Evolutionary conservation across 331 rosid species (phyloP), one percentile per base, ranked within the genome.

Genomic region (Erythrophleum ivorense): DNA sequence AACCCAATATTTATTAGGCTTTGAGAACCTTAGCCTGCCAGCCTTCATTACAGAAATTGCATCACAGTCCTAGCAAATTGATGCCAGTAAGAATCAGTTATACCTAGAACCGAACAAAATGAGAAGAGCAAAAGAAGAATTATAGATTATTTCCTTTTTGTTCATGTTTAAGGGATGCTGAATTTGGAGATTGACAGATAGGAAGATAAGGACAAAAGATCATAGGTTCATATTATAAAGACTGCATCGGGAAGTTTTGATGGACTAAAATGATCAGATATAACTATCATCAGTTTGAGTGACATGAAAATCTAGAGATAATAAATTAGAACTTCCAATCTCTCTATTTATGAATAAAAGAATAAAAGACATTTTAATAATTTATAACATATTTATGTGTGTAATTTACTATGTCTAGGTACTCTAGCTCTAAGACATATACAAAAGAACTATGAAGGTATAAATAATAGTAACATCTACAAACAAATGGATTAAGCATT

Each of bases 1-100:
- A 64, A 95, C 95, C 99, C 99, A 93, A 82, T 92, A 96, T 83
- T 94, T 93, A 74, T 92, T 93, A 34, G 95, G 95, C 78, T 88
- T 96, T 3, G 98, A 82, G 79, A 89, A 96, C 81, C 91, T 88
- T 67, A 96, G 86, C 46, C 59, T 88, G 83, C 98, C 99, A 67
- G 93, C 98, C 80, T 91, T 96, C 84, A 82, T 88, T 80, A 81
- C 99, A 71, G 91, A 82, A 82, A 93, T 91, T 29, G 83, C 80
- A 86, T 96, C 99, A 68, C 87, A 77, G 10, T 96, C 97, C 98
- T 92, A 82, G 48, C 78, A 86, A 73, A 80, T 71, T 11, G 52
- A 63, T 53, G 46, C 67, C 75, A 71, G n/a, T 16, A 11, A 52
- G 71, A 66, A 48, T 62, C 72, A 13, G n/a, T 65, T 48, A 80